Base-by-base conservation (phyloP, 495 filamentous ascomycete genomes). In the Hypoxylon cercidicola region DNA sequence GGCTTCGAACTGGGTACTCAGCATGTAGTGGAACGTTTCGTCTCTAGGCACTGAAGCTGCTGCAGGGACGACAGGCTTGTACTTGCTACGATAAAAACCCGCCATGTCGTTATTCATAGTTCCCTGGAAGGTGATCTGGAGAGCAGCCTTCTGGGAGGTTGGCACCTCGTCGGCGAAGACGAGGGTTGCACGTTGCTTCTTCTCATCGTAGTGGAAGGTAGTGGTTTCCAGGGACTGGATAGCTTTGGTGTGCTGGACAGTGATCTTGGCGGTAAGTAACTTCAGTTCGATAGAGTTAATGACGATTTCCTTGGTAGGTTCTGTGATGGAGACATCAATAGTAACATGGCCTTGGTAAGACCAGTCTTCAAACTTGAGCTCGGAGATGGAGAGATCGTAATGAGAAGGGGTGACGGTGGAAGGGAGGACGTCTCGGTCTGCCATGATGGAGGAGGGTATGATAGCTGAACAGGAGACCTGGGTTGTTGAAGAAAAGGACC, bases 1-100 rank as follows among this genome's bases (percentile, higher is more conserved):
- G 40, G 93, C 89, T 79, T 99, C 95, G 69, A 99, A 98, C 77
- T 99, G 95, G 39, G 95, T 99, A 77, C 89, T 93, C 74, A 96
- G 86, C 94, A 97, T 97, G 78, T 93, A 92, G 78, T 94, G 85
- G 72, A 88, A 89, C 40, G 95, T 90, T 37, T 83, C 81, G 48
- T 95, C 91, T 71, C 83, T 88, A 12, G 92, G 88, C 1, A 93
- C 92, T 23, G 90, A 90, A 13, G 85, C 75, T 23, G 88, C 82
- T 0, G 90, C 82, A 11, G 88, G 77, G 13, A 82, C 89, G 15
- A 83, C 79, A 8, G 95, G 90, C 81, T 92, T 97, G 74, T 97
- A 99, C 78, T 92, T 92, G 57, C 90, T 93, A 58, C 95, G 90
- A 76, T 97, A 97, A 81, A 99, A 98, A 19, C 95, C 95, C 37